Percentiles rank a stretch among this genome's conserved stretches.
phyloP scores from a whole-genome alignment of 176 grass and related monocot species.

The Rhynchospora breviuscula region DNA sequence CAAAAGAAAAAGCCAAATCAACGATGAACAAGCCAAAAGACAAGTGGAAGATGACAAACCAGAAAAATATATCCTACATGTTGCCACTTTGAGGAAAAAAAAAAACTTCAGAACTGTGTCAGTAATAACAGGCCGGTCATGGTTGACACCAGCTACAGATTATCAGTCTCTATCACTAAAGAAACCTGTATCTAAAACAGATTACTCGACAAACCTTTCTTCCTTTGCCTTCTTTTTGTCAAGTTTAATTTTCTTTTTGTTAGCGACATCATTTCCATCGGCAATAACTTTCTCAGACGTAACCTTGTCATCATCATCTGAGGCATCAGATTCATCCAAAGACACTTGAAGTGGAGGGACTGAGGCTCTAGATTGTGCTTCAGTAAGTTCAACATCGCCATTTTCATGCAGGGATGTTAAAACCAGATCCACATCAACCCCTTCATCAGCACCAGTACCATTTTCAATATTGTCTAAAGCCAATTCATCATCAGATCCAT shows the following conservation, averaged over 20 bases:
- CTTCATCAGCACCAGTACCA: constrained; percentile 21
- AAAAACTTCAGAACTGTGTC: not conserved
- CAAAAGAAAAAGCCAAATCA: not conserved
- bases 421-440: constrained; percentile 25
- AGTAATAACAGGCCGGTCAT: not conserved
- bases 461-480: constrained; percentile 27
- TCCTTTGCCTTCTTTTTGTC: constrained; percentile 70
- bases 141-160: not conserved
- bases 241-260: constrained; percentile 53
- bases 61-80: not conserved
- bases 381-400: constrained; percentile 26
- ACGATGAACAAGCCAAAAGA: not conserved
- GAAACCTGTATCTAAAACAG: not conserved
- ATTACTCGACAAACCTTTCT: constrained; percentile 52
- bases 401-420: constrained; percentile 28
- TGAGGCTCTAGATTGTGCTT: constrained; percentile 34
- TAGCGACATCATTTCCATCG: constrained; percentile 28
- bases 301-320: constrained; percentile 50
- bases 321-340: constrained; percentile 65
- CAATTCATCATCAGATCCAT: constrained; percentile 24
- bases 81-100: not conserved
- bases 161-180: not conserved
- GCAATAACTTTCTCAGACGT: constrained; percentile 5
- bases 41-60: not conserved
- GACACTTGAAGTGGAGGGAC: constrained; percentile 67